A percentile compares a stretch with the other conserved stretches of the same genome.
These are phyloP conservation scores for Alternaria incomplexa DNA, from an alignment of 2,329 filamentous ascomycete genomes.

Conservation along the genomic window DNA sequence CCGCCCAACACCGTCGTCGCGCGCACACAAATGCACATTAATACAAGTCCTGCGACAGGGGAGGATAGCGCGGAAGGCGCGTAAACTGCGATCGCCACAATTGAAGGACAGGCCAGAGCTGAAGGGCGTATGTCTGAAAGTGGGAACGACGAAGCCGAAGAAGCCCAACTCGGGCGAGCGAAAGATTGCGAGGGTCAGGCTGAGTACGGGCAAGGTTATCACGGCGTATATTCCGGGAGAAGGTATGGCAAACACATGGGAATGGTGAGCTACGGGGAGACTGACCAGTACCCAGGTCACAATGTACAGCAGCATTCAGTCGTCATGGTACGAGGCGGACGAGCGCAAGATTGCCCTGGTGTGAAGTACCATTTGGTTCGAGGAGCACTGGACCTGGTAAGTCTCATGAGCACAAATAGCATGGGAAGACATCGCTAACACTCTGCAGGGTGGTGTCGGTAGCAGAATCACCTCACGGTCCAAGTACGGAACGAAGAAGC, in stretches of 20 bases:
- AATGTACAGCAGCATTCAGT: constrained; percentile 99
- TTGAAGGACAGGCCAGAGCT: constrained; percentile 78
- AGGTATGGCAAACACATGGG: constrained; percentile 56
- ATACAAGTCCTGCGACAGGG: constrained; percentile 69
- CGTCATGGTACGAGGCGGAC: constrained; percentile 90
- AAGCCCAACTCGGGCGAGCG: constrained; percentile 98
- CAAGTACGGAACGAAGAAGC: constrained; percentile 99
- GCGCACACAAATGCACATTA: constrained; percentile 52
- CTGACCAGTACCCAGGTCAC: constrained; percentile 64
- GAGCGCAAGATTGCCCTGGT: constrained; percentile 96
- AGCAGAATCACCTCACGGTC: constrained; percentile 84
- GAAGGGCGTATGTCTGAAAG: constrained; percentile 95
- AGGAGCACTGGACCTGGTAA: constrained; percentile 89
- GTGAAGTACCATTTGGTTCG: constrained; percentile 94
- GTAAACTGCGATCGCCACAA: constrained; percentile 87
- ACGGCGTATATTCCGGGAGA: constrained; percentile 96
- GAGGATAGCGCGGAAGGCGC: constrained; percentile 77
- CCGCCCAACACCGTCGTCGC: constrained; percentile 50
- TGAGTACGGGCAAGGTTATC: constrained; percentile 85
- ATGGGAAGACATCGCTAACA: constrained; percentile 26
- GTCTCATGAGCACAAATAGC: constrained; percentile 43
- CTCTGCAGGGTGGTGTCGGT: constrained; percentile 80
- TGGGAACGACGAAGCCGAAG: constrained; percentile 93
- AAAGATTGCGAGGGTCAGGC: constrained; percentile 89
- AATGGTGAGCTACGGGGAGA: neutral